phyloP scores from a whole-genome alignment of 2,329 filamentous ascomycete species.

The Xenosphaeropsis pyriputrescens region DNA sequence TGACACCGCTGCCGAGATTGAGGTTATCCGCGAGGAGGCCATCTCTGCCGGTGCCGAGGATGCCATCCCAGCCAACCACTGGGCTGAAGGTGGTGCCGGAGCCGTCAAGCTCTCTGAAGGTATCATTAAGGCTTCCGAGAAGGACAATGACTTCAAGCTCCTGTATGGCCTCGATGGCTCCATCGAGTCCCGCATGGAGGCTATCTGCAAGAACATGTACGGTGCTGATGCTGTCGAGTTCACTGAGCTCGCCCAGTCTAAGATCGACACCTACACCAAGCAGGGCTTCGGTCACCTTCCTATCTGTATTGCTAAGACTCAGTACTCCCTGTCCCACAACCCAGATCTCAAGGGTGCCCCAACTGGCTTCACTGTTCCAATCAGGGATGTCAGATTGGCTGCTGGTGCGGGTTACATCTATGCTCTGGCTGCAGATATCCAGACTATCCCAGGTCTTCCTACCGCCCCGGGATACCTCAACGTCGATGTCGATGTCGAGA shows the following conservation, averaged over 20 bases:
- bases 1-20: slow-evolving; percentile 84
- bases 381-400: slow-evolving; percentile 85
- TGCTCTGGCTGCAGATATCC: slow-evolving; percentile 89
- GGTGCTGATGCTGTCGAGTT: slow-evolving; percentile 83
- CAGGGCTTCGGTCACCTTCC: slow-evolving; percentile 89
- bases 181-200: slow-evolving; percentile 80
- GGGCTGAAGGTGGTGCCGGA: slow-evolving; percentile 86
- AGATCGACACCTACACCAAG: slow-evolving; percentile 86
- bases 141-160: slow-evolving; percentile 76
- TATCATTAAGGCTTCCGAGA: slow-evolving; percentile 68
- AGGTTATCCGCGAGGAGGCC: slow-evolving; percentile 79
- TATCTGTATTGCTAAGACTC: slow-evolving; percentile 95
- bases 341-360: slow-evolving; percentile 89
- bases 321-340: slow-evolving; percentile 92
- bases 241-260: slow-evolving; percentile 85
- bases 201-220: slow-evolving; percentile 88
- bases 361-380: slow-evolving; percentile 85
- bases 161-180: slow-evolving; percentile 69
- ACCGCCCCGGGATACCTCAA: slow-evolving; percentile 94
- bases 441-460: slow-evolving; percentile 91
- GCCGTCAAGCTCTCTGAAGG: slow-evolving; percentile 79
- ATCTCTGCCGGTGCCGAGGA: slow-evolving; percentile 87
- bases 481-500: slow-evolving; percentile 71
- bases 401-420: slow-evolving; percentile 91
- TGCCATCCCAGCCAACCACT: slow-evolving; percentile 89